Conservation (phyloP, 192 early-diverging fungal species). For the Geranomyces variabilis region DNA sequence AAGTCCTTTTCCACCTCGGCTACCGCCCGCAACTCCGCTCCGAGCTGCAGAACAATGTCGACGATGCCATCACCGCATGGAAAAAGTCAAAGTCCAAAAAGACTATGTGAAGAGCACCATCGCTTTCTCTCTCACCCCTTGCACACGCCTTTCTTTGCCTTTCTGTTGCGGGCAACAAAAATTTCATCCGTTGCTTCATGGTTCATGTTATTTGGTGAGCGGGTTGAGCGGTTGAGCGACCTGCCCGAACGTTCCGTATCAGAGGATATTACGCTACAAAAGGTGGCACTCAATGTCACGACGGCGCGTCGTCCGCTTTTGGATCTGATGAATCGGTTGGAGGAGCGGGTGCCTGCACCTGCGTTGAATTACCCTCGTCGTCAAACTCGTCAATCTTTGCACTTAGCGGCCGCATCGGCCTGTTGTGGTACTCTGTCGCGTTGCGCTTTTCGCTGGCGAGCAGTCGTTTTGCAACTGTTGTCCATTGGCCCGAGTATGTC, state of each 20-base stretch:
- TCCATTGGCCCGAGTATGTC: constrained; percentile 46
- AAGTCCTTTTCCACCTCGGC: constrained; percentile 79
- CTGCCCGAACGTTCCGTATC: too few relatives aligned
- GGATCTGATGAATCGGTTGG: too few relatives aligned
- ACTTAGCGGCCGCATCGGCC: constrained; percentile 22
- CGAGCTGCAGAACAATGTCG: constrained; percentile 62
- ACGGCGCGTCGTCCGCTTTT: too few relatives aligned
- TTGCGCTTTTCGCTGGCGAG: constrained; percentile 42
- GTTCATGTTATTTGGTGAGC: too few relatives aligned
- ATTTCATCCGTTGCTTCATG: too few relatives aligned
- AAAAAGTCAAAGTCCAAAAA: constrained; percentile 22
- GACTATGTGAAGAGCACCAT: constrained; percentile 12
- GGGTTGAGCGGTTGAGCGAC: too few relatives aligned
- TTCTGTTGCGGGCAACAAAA: too few relatives aligned
- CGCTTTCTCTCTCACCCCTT: too few relatives aligned
- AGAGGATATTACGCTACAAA: too few relatives aligned
- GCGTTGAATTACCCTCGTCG: constrained; percentile 14
- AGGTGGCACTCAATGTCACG: too few relatives aligned
- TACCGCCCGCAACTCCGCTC: constrained; percentile 73
- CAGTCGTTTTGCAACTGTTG: constrained; percentile 45
- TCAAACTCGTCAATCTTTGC: constrained; percentile 21
- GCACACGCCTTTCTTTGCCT: too few relatives aligned
- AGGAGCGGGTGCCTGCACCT: too few relatives aligned
- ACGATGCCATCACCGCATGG: constrained; percentile 54
- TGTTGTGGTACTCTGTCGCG: constrained; percentile 13